phyloP scores from a whole-genome alignment of 176 grass and related monocot species.

The Hyparrhenia diplandra region DNA sequence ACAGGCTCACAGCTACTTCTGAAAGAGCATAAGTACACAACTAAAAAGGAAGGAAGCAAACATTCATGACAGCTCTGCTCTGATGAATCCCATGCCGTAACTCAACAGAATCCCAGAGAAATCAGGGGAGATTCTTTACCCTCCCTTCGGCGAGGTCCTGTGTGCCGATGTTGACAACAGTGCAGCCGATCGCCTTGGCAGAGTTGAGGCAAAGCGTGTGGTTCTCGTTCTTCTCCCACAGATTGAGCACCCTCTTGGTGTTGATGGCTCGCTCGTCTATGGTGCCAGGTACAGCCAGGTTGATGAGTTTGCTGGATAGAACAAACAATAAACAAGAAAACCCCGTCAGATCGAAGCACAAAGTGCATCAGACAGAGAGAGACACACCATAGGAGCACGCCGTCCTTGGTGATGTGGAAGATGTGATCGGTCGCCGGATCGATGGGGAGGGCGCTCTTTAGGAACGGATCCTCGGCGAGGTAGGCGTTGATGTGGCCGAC shows the following conservation, averaged over 20 bases:
- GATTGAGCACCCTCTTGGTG: constrained; percentile 79
- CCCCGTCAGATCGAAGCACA: neutral
- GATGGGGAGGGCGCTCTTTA: constrained; percentile 68
- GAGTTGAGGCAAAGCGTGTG: constrained; percentile 94
- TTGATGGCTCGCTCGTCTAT: constrained; percentile 94
- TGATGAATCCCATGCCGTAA: constrained; percentile 10
- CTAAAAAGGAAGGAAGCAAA: constrained; percentile 8
- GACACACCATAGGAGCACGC: constrained; percentile 81
- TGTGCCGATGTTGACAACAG: constrained; percentile 92
- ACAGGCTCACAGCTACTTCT: neutral
- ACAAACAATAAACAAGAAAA: neutral
- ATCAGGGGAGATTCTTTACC: constrained; percentile 34
- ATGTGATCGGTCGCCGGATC: constrained; percentile 75
- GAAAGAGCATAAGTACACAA: constrained; percentile 13
- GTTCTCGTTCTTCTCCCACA: constrained; percentile 99
- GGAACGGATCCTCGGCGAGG: constrained; percentile 64
- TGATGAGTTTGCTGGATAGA: constrained; percentile 75
- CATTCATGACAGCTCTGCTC: constrained; percentile 13
- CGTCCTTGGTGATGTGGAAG: constrained; percentile 86
- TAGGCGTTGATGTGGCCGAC: constrained; percentile 94
- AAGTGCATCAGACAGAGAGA: neutral
- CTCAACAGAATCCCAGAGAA: neutral
- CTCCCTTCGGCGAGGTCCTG: constrained; percentile 92
- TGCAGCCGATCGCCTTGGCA: constrained; percentile 94
- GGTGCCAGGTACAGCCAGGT: constrained; percentile 87